Evolutionary conservation across 768 basidiomycete genomes (phyloP).

Genomic region (Holtermanniella nyarrowii): DNA sequence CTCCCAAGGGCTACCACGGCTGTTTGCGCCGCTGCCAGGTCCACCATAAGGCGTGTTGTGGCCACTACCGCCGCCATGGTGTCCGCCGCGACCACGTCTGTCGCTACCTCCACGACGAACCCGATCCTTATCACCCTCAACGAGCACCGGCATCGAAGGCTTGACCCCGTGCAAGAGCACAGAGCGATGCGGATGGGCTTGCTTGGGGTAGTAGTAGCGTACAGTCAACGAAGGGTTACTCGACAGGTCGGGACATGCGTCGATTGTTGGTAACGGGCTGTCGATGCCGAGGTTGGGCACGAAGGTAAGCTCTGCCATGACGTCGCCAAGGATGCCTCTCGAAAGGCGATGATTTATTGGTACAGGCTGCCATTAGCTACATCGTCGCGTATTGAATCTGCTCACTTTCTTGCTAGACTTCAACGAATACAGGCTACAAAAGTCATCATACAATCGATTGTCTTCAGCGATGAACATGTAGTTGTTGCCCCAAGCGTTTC

Average conservation of each 20-base stretch:
- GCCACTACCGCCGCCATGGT: slow-evolving; percentile 18
- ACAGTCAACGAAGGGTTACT: slow-evolving; percentile 82
- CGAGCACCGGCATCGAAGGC: slow-evolving; percentile 53
- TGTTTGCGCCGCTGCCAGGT: slow-evolving; percentile 8
- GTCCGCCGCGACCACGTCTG: slow-evolving; percentile 38
- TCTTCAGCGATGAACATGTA: slow-evolving; percentile 73
- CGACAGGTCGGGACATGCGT: slow-evolving; percentile 64
- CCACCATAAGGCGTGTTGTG: slow-evolving; percentile 9
- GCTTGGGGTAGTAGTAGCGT: slow-evolving; percentile 78
- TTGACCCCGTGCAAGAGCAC: slow-evolving; percentile 64
- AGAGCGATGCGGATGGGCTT: slow-evolving; percentile 73
- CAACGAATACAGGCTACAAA: slow-evolving; percentile 82
- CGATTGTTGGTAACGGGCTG: slow-evolving; percentile 52
- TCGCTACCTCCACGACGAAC: slow-evolving; percentile 45
- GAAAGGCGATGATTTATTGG: slow-evolving; percentile 59
- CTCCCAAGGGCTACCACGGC: slow-evolving; percentile 18
- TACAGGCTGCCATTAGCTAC: slow-evolving; percentile 51
- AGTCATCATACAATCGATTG: slow-evolving; percentile 73
- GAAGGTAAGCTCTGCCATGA: slow-evolving; percentile 74
- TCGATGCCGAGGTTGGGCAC: slow-evolving; percentile 86
- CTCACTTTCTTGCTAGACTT: slow-evolving; percentile 68
- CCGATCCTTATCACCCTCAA: slow-evolving; percentile 59
- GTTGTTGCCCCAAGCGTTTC: slow-evolving; percentile 78
- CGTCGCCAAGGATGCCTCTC: slow-evolving; percentile 66
- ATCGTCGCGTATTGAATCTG: neutral